These are phyloP conservation scores for Ilex paraguariensis DNA, from an alignment of 305 asterid genomes.

Conservation along the genomic window DNA sequence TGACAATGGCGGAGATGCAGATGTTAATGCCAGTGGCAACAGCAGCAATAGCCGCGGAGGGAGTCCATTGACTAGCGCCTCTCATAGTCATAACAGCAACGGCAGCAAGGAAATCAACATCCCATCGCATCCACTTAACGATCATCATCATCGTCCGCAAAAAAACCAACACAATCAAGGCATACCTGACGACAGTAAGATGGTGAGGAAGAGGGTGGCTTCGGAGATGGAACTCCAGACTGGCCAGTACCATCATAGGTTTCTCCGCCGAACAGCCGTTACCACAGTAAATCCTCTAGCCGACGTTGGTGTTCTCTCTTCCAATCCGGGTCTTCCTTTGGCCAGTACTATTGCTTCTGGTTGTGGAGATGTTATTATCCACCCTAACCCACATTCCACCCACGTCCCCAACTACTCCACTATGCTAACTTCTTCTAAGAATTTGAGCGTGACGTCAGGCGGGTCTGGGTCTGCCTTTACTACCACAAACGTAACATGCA, in stretches of 20 bases:
- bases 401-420: conserved; percentile 73
- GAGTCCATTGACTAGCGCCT: neutral
- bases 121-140: neutral
- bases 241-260: conserved; percentile 25
- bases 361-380: conserved; percentile 8
- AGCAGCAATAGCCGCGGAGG: neutral
- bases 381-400: conserved; percentile 26
- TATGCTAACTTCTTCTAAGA: conserved; percentile 37
- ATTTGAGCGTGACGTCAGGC: conserved; percentile 37
- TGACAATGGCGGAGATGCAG: conserved; percentile 5
- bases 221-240: conserved; percentile 64
- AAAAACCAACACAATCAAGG: neutral
- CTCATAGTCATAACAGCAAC: neutral
- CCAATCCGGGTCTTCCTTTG: conserved; percentile 8
- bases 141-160: neutral
- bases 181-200: conserved; percentile 15
- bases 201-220: conserved; percentile 75
- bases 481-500: conserved; percentile 20
- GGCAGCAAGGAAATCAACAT: neutral
- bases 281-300: conserved; percentile 1
- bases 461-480: conserved; percentile 32
- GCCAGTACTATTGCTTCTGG: conserved; percentile 2
- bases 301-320: conserved; percentile 20
- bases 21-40: neutral
- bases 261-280: conserved; percentile 40